These are phyloP conservation scores for Aspergillus tanneri DNA, from an alignment of 2,329 filamentous ascomycete species.

Conservation along the genomic window DNA sequence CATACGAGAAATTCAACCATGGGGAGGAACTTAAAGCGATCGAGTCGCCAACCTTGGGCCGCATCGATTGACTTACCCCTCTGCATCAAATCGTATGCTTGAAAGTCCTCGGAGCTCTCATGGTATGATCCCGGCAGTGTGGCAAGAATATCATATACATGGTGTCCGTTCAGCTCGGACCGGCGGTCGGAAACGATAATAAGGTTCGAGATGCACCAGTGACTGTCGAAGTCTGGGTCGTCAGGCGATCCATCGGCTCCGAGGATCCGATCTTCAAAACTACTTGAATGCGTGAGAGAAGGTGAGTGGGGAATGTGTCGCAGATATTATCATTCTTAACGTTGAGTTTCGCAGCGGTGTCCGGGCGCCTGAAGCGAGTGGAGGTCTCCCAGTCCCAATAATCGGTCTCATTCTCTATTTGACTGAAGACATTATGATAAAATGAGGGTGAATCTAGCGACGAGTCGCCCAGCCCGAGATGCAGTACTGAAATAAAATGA, in stretches of 20 bases:
- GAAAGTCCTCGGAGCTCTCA: conserved; percentile 37
- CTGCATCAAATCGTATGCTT: conserved; percentile 44
- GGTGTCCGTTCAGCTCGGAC: conserved; percentile 46
- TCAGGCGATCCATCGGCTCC: conserved; percentile 42
- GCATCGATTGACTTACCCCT: conserved; percentile 34
- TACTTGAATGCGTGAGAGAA: conserved; percentile 46
- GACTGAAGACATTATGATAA: conserved; percentile 7
- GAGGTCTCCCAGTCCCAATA: conserved; percentile 26
- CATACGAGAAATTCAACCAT: conserved; percentile 55
- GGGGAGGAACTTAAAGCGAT: conserved; percentile 59
- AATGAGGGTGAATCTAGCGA: conserved; percentile 7
- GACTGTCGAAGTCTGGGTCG: conserved; percentile 53
- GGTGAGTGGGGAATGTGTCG: conserved; percentile 33
- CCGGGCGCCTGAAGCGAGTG: conserved; percentile 14
- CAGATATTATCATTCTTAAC: conserved; percentile 14
- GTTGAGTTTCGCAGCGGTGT: not conserved
- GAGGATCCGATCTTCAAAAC: conserved; percentile 53
- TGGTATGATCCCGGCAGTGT: conserved; percentile 46
- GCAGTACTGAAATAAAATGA: conserved; percentile 8
- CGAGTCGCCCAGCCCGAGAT: conserved; percentile 1
- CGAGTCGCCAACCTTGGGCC: conserved; percentile 52
- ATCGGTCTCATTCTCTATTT: conserved; percentile 10
- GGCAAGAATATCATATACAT: conserved; percentile 48
- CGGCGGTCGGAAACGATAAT: conserved; percentile 55
- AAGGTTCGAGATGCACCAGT: conserved; percentile 51